Evolutionary conservation across 2,329 filamentous ascomycete species (phyloP), one percentile per base, ranked within the genome.

Genomic region (Penicillium sp.): DNA sequence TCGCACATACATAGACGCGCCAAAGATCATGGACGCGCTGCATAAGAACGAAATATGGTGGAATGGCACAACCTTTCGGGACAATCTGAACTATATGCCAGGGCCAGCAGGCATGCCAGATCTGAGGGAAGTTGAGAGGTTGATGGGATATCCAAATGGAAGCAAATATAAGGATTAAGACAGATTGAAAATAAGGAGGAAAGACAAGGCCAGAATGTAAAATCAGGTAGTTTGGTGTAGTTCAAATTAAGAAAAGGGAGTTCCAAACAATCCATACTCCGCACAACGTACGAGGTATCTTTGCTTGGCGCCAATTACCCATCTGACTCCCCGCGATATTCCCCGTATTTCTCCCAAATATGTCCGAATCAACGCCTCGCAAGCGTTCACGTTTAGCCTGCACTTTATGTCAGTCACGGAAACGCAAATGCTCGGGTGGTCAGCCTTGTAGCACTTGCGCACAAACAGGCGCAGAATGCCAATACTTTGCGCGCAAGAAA

Each of bases 351-450:
- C 30, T n/a, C 38, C 44, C 48, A 32, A 53, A 43, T 23, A 71
- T 71, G 68, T 47, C 62, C 40, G 67, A 71, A 30, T 61, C 63
- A 16, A 60, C 53, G 8, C 60, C 58, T 13, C 67, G 70, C 49
- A 72, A 70, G 60, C 75, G 79, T 1, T 76, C 78, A 23, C 74
- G 73, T 36, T 56, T 77, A 8, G 79, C 78, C 19, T 81, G 79
- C 60, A 70, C 78, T 53, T 77, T 79, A 16, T 84, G 82, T 53
- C 75, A 82, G 34, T 74, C 81, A 11, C 76, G 81, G 45, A 84
- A 84, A 65, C 75, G 82, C 42, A 80, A 81, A 68, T 84, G 82
- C 59, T 79, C 83, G 57, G 81, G 81, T 11, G 70, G 70, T 6
- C 70, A 76, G 38, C 82, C 82, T 0, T 84, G 82, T 62, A 74